A percentile compares a stretch with the other conserved stretches of the same genome.
These are phyloP conservation scores for Coniochaeta ligniaria DNA, from an alignment of 2,329 filamentous ascomycete genomes.

Conservation along the genomic window DNA sequence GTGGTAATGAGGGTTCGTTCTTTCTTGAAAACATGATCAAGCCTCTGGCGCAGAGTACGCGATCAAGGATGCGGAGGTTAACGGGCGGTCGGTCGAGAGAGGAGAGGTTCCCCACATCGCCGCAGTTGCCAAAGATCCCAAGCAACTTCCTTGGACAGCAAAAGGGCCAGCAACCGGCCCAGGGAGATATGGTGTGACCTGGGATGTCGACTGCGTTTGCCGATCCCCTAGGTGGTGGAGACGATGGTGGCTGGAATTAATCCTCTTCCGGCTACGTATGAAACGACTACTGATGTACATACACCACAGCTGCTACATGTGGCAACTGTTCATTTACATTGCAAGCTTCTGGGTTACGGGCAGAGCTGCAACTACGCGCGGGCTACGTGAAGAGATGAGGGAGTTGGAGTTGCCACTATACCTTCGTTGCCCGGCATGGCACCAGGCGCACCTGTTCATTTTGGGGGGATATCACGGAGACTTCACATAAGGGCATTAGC, in stretches of 20 bases:
- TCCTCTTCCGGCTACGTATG: not conserved
- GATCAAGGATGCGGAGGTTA: constrained; percentile 53
- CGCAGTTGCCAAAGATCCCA: constrained; percentile 17
- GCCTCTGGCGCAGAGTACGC: constrained; percentile 48
- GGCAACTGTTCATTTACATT: not conserved
- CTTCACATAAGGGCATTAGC: not conserved
- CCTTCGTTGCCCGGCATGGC: not conserved
- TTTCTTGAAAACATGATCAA: constrained; percentile 56
- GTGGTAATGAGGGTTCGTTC: constrained; percentile 32
- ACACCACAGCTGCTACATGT: not conserved
- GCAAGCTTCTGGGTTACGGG: not conserved
- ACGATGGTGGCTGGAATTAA: not conserved
- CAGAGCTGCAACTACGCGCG: not conserved
- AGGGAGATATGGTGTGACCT: constrained; percentile 12
- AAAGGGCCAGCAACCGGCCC: constrained; percentile 5
- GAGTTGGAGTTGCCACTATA: not conserved
- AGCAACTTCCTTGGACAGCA: constrained; percentile 14
- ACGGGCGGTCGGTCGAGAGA: constrained; percentile 45
- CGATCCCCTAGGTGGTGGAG: not conserved
- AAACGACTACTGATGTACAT: not conserved
- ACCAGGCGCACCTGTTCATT: not conserved
- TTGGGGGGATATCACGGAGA: not conserved
- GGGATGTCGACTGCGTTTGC: not conserved
- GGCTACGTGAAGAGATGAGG: not conserved
- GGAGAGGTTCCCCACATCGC: constrained; percentile 13